Base-by-base conservation (phyloP, 108 stramenopile species). In the Conticribra guillardii region DNA sequence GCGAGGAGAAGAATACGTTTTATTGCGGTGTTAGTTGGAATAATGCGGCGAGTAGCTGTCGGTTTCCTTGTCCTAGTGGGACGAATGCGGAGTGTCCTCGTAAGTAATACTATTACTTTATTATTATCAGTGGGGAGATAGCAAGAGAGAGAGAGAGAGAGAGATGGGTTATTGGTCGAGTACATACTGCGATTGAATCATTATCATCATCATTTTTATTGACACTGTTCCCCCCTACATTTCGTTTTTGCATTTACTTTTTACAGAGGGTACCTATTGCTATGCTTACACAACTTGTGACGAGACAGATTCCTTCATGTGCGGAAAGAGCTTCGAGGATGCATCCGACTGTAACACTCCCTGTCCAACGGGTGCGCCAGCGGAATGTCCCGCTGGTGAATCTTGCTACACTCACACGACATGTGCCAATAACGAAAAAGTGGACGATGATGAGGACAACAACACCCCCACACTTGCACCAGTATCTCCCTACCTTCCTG, bases 321-420 rank as follows among this genome's bases (percentile, higher is more conserved):
- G 94, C 52, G 94, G 94, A 23, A 81, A 32, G 0, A 84, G 76
- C 53, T 94, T 91, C 83, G 87, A 92, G 63, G 85, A 94, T 66
- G 93, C 93, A 0, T 47, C 77, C 21, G 56, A 75, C 37, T 94
- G 93, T 70, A 60, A 65, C 4, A 69, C 49, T 5, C 86, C 87
- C 17, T 94, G 93, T 81, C 93, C 93, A 32, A 61, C 71, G 22
- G 93, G 90, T 15, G 78, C 64, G 19, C 61, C 87, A 0, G 52
- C 70, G 23, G 89, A 89, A 18, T 94, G 93, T 81, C 90, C 90
- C 0, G 61, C 68, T 8, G 87, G 76, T 24, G 74, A 86, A 71
- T 80, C 64, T 32, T 95, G 94, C 64, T 92, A 80, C 71, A 89
- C 94, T 33, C 89, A 95, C 61, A 92, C 91, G 15, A 84, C 94